Conservation (phyloP, 2,329 filamentous ascomycete genomes). For the Trichophyton benhamiae region DNA sequence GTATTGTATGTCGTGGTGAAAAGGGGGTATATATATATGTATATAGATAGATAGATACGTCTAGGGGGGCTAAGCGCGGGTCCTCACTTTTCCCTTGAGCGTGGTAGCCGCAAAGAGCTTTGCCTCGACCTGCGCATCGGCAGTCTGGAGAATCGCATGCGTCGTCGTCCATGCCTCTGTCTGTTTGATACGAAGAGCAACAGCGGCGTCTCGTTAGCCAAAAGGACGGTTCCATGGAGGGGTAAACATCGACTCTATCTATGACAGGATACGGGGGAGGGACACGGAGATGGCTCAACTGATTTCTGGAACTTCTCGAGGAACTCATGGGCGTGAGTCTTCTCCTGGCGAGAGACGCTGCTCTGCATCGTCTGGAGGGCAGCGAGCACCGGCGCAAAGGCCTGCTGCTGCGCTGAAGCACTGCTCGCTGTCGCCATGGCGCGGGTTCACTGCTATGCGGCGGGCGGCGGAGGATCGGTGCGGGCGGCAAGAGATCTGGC, state of each 20-base stretch:
- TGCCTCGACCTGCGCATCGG: slow-evolving; percentile 63
- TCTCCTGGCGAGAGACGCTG: slow-evolving; percentile 66
- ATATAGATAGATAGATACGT: not conserved
- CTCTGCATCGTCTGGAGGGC: slow-evolving; percentile 85
- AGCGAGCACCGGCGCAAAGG: slow-evolving; percentile 72
- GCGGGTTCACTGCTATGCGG: slow-evolving; percentile 7
- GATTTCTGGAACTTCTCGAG: slow-evolving; percentile 97
- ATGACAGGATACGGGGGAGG: no score
- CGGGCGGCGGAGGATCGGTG: not conserved
- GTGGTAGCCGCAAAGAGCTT: slow-evolving; percentile 95
- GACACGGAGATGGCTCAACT: slow-evolving; percentile 35
- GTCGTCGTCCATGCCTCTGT: slow-evolving; percentile 83
- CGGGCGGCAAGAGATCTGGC: not conserved
- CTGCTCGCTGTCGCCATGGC: slow-evolving; percentile 58
- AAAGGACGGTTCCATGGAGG: not conserved
- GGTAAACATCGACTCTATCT: not conserved
- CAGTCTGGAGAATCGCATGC: slow-evolving; percentile 70
- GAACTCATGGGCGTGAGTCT: slow-evolving; percentile 82
- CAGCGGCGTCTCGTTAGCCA: no score
- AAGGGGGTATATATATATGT: not conserved
- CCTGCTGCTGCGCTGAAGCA: slow-evolving; percentile 49
- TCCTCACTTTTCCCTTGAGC: slow-evolving; percentile 83
- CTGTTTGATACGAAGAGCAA: slow-evolving; percentile 33
- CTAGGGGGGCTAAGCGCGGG: not conserved
- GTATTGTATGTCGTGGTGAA: not conserved